A percentile compares a stretch with the other conserved stretches of the same genome.
Conservation (phyloP, 2,329 filamentous ascomycete genomes). For the Sporothrix variecibatus region DNA sequence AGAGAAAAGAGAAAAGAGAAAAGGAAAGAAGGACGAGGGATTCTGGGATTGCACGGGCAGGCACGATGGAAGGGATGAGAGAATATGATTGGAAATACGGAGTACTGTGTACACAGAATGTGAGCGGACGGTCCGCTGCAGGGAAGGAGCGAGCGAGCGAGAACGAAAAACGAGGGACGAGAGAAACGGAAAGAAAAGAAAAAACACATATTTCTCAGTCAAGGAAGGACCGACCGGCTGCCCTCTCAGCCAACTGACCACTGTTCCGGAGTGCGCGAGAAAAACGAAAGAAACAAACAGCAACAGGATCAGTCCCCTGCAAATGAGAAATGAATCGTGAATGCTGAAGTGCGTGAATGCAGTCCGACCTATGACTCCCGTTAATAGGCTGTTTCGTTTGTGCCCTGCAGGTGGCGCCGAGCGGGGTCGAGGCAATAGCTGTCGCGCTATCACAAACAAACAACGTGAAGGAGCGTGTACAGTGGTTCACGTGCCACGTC, state of each 20-base stretch:
- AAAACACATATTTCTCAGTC: no score
- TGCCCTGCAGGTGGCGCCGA: not conserved
- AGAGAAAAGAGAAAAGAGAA: not conserved
- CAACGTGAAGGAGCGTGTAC: not conserved
- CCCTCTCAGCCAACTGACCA: not conserved
- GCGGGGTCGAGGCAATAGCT: slow-evolving; percentile 11
- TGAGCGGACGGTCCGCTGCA: not conserved
- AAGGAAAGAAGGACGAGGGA: not conserved
- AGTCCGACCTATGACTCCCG: slow-evolving; percentile 4
- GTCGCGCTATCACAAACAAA: slow-evolving; percentile 25
- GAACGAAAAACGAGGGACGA: not conserved
- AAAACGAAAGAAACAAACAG: not conserved
- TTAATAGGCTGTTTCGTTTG: slow-evolving; percentile 5
- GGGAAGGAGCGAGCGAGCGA: not conserved
- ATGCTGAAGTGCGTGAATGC: not conserved
- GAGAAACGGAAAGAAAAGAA: not conserved
- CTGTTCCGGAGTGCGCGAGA: not conserved
- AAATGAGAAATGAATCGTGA: not conserved
- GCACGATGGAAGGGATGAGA: not conserved
- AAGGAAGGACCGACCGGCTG: not conserved
- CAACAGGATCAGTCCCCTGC: not conserved
- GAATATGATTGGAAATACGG: not conserved
- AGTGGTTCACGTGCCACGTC: not conserved
- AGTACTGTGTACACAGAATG: not conserved
- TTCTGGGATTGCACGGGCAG: not conserved